Evolutionary conservation across 2,329 filamentous ascomycete species (phyloP).

Genomic region (Ampelomyces quisqualis): DNA sequence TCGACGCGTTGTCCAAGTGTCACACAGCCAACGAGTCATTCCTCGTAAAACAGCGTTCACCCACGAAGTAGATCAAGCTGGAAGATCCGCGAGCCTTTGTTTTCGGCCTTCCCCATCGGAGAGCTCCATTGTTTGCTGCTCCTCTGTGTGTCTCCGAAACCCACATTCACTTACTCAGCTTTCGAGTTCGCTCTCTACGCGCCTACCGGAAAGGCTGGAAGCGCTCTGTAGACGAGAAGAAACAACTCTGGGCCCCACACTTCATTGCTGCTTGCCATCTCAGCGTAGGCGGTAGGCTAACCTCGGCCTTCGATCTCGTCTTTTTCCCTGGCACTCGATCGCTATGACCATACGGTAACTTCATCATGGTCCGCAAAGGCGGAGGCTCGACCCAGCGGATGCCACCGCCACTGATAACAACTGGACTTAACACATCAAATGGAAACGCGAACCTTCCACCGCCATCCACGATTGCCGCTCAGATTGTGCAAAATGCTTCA

Average conservation of each 20-base stretch:
- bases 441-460: constrained; percentile 30
- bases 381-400: constrained; percentile 35
- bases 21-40: background rate
- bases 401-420: constrained; percentile 21
- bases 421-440: constrained; percentile 15
- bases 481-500: constrained; percentile 79
- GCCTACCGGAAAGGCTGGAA: no score
- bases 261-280: no score
- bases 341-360: constrained; percentile 30
- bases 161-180: no score
- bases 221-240: no score
- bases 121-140: no score
- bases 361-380: constrained; percentile 47
- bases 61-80: no score
- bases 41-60: no score
- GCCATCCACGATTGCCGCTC: constrained; percentile 82
- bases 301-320: background rate
- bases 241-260: no score
- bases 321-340: constrained; percentile 2
- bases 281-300: background rate
- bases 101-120: no score
- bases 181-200: no score
- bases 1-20: constrained; percentile 2
- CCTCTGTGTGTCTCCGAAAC: no score
- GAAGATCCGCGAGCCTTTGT: no score